Base-by-base conservation (phyloP, 768 basidiomycete species). In the Boletus rubroflammeus region DNA sequence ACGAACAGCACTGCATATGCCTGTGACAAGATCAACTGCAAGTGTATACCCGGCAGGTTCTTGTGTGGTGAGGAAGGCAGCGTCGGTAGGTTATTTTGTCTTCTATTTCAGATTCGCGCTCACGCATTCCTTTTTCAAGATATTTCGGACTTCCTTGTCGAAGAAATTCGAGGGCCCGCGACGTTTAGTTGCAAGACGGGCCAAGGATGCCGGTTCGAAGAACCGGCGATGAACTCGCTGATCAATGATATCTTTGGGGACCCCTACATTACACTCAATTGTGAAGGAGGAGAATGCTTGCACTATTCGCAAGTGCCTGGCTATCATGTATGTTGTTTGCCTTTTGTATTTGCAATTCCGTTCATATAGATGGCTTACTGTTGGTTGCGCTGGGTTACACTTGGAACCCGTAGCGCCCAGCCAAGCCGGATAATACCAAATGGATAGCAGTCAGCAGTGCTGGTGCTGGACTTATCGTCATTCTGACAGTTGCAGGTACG, bases 181-280 rank as follows among this genome's bases (percentile, higher is more conserved):
- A 75, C 76, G 10, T 98, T 99, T 71, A 85, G 79, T 58, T 96
- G 96, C 74, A 77, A 67, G 53, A 68, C 78, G 2, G 87, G 84
- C 15, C 69, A 78, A 44, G 90, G 85, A 8, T 98, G 95, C 73
- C 82, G 78, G 56, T 99, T 99, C 63, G 88, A 95, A 68, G 97
- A 99, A 63, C 91, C 93, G 0, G 93, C 90, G 0, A 98, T 99
- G 97, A 97, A 99, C 64, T 78, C 86, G 31, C 81, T 99, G 49
- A 98, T 99, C 72, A 83, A 88, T 65, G 85, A 88, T 57, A 86
- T 99, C 61, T 98, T 99, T 60, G 97, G 91, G 2, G 97, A 99
- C 67, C 78, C 76, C 1, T 90, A 85, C 65, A 99, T 99, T 65
- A 88, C 92, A 3, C 78, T 98, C 48, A 69, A 84, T 34, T 98